phyloP scores from a whole-genome alignment of 257 asterid species.

The Buddleja alternifolia region DNA sequence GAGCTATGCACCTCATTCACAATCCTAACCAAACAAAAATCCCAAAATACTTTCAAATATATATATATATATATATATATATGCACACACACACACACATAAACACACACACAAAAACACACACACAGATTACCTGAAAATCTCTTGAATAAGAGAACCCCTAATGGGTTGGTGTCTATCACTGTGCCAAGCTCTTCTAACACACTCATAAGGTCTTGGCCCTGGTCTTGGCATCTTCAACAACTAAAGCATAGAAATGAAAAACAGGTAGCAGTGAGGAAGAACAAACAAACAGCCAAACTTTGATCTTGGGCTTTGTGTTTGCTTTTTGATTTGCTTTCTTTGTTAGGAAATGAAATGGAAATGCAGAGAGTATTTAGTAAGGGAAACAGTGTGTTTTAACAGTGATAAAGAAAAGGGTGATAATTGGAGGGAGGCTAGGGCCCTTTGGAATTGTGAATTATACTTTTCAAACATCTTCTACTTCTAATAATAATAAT shows the following conservation, averaged over 20 bases:
- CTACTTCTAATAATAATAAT: too few species aligned
- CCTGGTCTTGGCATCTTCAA: slow-evolving; percentile 89
- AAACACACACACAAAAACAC: not conserved
- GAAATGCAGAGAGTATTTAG: too few species aligned
- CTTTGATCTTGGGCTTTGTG: not conserved
- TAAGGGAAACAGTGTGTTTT: not conserved
- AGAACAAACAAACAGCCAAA: not conserved
- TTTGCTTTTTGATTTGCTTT: not conserved
- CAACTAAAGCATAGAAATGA: slow-evolving; percentile 2
- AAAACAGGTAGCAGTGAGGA: not conserved
- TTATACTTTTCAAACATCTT: not conserved
- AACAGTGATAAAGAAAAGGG: slow-evolving; percentile 2
- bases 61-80: not conserved
- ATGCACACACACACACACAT: not conserved
- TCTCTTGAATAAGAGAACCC: slow-evolving; percentile 90
- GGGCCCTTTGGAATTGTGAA: not conserved
- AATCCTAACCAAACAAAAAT: slow-evolving; percentile 47
- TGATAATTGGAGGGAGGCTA: not conserved
- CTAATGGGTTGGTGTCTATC: slow-evolving; percentile 86
- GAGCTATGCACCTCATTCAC: slow-evolving; percentile 75
- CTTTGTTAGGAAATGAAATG: slow-evolving; percentile 22
- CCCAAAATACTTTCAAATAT: slow-evolving; percentile 18
- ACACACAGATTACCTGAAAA: slow-evolving; percentile 64
- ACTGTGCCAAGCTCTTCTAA: slow-evolving; percentile 97
- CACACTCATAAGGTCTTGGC: slow-evolving; percentile 94